Evolutionary conservation across 2,329 filamentous ascomycete species (phyloP), one percentile per base, ranked within the genome.

Genomic region (Monosporascus sp.): DNA sequence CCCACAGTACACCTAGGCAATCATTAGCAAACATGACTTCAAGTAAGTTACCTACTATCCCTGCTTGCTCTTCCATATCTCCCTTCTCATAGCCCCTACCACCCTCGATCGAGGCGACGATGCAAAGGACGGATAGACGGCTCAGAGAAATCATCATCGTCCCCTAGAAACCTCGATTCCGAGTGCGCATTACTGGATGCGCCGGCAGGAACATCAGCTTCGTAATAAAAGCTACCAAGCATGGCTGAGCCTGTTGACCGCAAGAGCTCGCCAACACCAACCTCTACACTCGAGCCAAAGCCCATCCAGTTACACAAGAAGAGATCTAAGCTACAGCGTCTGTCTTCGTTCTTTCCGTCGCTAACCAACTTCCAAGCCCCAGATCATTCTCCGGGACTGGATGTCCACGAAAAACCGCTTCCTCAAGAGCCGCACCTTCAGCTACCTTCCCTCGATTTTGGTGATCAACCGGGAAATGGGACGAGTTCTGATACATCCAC

Each of bases 341-440:
- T 66, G 50, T 68, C 65, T 24, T 60, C 63, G 35, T 65, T 68
- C 60, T 65, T 67, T 46, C 65, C 65, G 31, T 65, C 64, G 58
- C 67, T 69, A 56, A 69, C 63, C 51, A 59, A 52, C 44, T 52
- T 55, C 51, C 55, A 58, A 20, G 49, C 53, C 48, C 55, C 58
- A 68, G 64, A 66, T 46, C 56, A 50, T 40, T 37, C 58, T 17
- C 26, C 57, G 8, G 57, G 49, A 24, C 50, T 51, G 24, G 41
- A 47, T 22, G 49, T 60, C 52, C 60, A 59, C 52, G 64, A 62
- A 53, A 68, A 68, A 43, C 62, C 64, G 24, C 48, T 64, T 41
- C 58, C 64, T 53, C 55, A 60, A 35, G 52, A 62, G 5, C 57
- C 60, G 37, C 55, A 55, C 45, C 37, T 52, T 27, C 50, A 57